These are phyloP conservation scores for Pontederia crassipes DNA, from an alignment of 176 grass and related monocot species.

Conservation along the genomic window DNA sequence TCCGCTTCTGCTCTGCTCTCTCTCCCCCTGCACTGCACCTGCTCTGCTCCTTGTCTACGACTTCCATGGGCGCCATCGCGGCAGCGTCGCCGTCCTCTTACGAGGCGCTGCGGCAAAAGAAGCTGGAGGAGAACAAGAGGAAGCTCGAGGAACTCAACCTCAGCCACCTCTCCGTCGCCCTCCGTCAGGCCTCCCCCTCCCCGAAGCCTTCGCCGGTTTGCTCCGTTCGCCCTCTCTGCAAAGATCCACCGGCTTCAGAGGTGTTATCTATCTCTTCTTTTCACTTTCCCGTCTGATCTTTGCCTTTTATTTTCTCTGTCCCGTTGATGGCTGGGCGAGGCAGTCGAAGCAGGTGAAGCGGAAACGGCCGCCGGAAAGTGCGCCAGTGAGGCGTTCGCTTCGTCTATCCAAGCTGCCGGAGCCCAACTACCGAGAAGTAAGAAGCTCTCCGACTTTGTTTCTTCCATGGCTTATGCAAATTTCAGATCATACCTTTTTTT, in stretches of 20 bases:
- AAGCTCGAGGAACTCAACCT: slow-evolving; percentile 78
- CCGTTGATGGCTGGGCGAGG: background rate
- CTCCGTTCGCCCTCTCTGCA: slow-evolving; percentile 9
- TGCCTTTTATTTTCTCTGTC: background rate
- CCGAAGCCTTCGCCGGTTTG: slow-evolving; percentile 50
- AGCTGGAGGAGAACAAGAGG: slow-evolving; percentile 66
- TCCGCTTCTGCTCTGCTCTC: too few species aligned
- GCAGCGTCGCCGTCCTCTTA: slow-evolving; percentile 15
- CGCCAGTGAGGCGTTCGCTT: slow-evolving; percentile 28
- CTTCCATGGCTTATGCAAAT: too few species aligned
- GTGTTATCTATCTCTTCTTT: background rate
- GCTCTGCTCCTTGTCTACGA: too few species aligned
- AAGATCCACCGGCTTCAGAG: background rate
- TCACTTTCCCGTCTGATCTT: background rate
- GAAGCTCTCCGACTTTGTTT: background rate
- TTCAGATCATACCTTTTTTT: too few species aligned
- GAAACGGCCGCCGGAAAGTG: slow-evolving; percentile 26
- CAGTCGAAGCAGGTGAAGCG: slow-evolving; percentile 64
- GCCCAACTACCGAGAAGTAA: slow-evolving; percentile 49
- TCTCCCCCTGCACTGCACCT: too few species aligned
- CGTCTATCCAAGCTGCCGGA: slow-evolving; percentile 34
- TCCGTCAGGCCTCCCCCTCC: slow-evolving; percentile 26
- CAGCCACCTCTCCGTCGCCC: slow-evolving; percentile 42
- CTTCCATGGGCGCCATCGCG: background rate
- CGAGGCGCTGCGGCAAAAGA: slow-evolving; percentile 50